Base-by-base conservation (phyloP, 805 yeast genomes). In the Yamadazyma sp. region DNA sequence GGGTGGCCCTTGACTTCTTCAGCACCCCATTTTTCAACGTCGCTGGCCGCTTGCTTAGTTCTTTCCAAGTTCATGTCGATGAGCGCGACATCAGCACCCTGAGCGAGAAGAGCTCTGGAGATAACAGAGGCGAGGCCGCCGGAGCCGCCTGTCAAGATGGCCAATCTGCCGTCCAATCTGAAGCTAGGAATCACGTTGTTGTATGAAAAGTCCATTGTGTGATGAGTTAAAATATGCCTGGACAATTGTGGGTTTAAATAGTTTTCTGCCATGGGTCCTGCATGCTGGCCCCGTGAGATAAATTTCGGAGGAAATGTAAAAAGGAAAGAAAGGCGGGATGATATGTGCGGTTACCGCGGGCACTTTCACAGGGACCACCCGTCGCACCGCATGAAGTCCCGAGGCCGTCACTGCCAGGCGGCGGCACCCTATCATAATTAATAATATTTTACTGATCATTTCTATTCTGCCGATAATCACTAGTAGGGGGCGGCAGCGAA, bases 111-210 rank as follows among this genome's bases (percentile, higher is more conserved):
- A 12, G 86, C 85, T 52, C 80, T 75, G 40, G 83, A 69, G 37
- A 83, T 54, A 11, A 82, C 79, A 24, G 80, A 64, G 1, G 86
- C 81, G 49, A 84, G 66, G 12, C 90, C 91, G 32, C 93, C 93
- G 23, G 88, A 81, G 6, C 90, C 93, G 32, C 93, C 93, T 24
- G 93, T 84, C 46, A 84, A 66, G 30, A 84, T 70, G 28, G 88
- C 87, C 38, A 82, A 67, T 54, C 80, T 77, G 42, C 83, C 84
- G 53, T 80, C 87, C 44, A 81, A 68, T 64, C 85, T 74, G 60
- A 80, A 82, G 40, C 59, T 67, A 45, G 88, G 89, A 19, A 82
- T 72, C 30, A 73, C 63, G 63, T 71, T 72, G 22, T 64, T 62
- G 50, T 55, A 64, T 19, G 70, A 57, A 46, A 42, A 65, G 44